Evolutionary conservation across 306 rosid species (phyloP), one percentile per base, ranked within the genome.

Genomic region (Begonia loranthoides): DNA sequence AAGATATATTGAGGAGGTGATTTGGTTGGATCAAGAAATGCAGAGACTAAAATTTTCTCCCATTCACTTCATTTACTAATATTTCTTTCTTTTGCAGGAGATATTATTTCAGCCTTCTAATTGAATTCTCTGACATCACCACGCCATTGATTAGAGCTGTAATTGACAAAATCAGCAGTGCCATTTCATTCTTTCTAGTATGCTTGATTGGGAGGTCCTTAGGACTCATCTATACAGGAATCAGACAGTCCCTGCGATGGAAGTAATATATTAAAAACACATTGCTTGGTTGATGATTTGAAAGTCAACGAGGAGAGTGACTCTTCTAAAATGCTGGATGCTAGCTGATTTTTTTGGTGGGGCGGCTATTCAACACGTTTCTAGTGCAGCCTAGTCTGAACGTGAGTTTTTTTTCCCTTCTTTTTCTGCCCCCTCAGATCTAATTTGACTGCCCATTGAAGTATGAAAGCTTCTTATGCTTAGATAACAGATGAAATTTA

Each of bases 151-250:
- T 90, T 58, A 78, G 75, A 80, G 78, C 69, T 28, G 76, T 85
- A 49, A 49, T 78, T 54, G 68, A 76, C 58, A 85, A 80, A 80
- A 82, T 83, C 70, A 85, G 95, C 50, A 65, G 71, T 51, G 90
- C 80, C 12, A 67, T 80, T 51, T 85, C 95, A 24, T 90, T 82
- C 82, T 80, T 90, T 70, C 69, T 85, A 50, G 89, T 85, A 57
- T 61, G 66, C 77, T 73, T 85, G 79, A 89, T 89, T 64, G 97
- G 97, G 61, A 79, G 95, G 66, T 89, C 97, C 50, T 65, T 89
- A 61, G 95, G 95, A 66, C 94, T 82, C 64, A 79, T 89, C 64
- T 89, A 89, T 50, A 77, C 95, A 17, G 95, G 97, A 71, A 90
- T 82, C 65, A 82, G 92, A 66, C 95, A 85, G 60, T 79, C 94